phyloP scores from a whole-genome alignment of 2,329 filamentous ascomycete species.

The Cordyceps sp. region DNA sequence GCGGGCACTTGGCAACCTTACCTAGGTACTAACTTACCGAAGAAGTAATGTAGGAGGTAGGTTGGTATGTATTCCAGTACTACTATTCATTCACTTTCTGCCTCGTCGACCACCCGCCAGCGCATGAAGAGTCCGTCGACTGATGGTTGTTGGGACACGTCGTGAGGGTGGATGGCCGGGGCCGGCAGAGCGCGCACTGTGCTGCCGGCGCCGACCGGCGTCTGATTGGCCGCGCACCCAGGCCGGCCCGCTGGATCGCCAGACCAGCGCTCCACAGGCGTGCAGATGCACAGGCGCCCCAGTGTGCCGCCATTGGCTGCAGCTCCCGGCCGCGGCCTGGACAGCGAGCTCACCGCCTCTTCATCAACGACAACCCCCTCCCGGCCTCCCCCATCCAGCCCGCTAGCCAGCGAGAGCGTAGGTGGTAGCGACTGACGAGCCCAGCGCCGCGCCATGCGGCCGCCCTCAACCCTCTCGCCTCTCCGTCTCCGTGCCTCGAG shows the following conservation, averaged over 20 bases:
- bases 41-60: too few relatives aligned
- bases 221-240: slow-evolving; percentile 3
- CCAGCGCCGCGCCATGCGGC: too few relatives aligned
- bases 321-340: slow-evolving; percentile 15
- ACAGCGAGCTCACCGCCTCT: slow-evolving; percentile 20
- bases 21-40: too few relatives aligned
- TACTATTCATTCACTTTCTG: too few relatives aligned
- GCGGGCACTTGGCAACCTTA: too few relatives aligned
- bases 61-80: too few relatives aligned
- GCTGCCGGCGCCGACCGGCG: background rate
- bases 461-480: too few relatives aligned
- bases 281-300: slow-evolving; percentile 15
- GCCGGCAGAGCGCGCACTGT: slow-evolving; percentile 1
- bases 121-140: background rate
- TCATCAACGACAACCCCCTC: slow-evolving; percentile 6
- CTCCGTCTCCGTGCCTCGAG: too few relatives aligned
- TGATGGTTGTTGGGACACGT: background rate
- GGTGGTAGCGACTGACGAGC: too few relatives aligned
- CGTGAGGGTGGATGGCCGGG: too few relatives aligned
- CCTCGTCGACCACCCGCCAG: background rate
- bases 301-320: slow-evolving; percentile 17
- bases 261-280: slow-evolving; percentile 7
- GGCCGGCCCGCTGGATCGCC: slow-evolving; percentile 9
- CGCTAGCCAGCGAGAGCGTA: background rate
- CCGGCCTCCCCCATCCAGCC: background rate